A percentile compares a stretch with the other conserved stretches of the same genome.
These are phyloP conservation scores for Citrus reticulata DNA, from an alignment of 345 rosid genomes.

Conservation along the genomic window DNA sequence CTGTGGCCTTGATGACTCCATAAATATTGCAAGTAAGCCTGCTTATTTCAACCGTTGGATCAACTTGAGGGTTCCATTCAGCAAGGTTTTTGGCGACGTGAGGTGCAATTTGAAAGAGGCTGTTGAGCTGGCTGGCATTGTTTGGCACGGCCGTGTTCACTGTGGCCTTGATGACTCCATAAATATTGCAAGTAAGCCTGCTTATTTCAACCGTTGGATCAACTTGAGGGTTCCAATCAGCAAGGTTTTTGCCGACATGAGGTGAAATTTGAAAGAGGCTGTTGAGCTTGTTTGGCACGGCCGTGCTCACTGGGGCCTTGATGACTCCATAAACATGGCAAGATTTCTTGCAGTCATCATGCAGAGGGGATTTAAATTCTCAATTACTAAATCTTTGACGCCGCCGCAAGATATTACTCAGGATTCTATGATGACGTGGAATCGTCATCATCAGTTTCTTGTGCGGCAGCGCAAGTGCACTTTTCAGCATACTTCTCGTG, in stretches of 20 bases:
- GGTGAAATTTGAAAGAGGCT: slow-evolving; percentile 48
- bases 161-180: slow-evolving; percentile 51
- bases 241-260: slow-evolving; percentile 33
- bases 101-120: slow-evolving; percentile 48
- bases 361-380: slow-evolving; percentile 36
- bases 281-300: slow-evolving; percentile 46
- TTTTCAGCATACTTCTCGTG: slow-evolving; percentile 18
- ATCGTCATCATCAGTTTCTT: slow-evolving; percentile 4
- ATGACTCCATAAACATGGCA: slow-evolving; percentile 52
- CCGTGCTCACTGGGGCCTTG: slow-evolving; percentile 45
- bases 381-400: slow-evolving; percentile 40
- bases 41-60: slow-evolving; percentile 53
- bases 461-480: slow-evolving; percentile 8
- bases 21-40: slow-evolving; percentile 50
- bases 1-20: slow-evolving; percentile 51
- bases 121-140: slow-evolving; percentile 20
- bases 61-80: slow-evolving; percentile 46
- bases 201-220: slow-evolving; percentile 27
- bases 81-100: slow-evolving; percentile 33
- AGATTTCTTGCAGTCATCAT: slow-evolving; percentile 37
- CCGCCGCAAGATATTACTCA: slow-evolving; percentile 27
- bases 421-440: slow-evolving; percentile 17
- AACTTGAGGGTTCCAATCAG: slow-evolving; percentile 46
- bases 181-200: slow-evolving; percentile 29
- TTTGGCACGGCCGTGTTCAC: slow-evolving; percentile 45